Base-by-base conservation (phyloP, 495 filamentous ascomycete genomes). In the Monascus purpureus region DNA sequence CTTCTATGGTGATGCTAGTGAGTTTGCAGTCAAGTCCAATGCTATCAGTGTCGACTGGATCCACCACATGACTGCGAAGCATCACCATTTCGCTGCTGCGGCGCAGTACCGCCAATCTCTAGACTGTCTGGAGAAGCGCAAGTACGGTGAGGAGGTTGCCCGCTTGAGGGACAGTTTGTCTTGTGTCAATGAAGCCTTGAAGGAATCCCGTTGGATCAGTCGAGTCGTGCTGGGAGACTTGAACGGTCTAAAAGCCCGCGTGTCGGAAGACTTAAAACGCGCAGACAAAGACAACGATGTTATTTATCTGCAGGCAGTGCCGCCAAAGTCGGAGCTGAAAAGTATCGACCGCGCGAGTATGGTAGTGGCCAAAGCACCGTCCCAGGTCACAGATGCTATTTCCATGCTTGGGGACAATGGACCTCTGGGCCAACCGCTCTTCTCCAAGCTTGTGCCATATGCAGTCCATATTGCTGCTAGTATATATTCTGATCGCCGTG, bases 271-370 rank as follows among this genome's bases (percentile, higher is more conserved):
- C 41, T 46, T 97, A 36, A 94, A 92, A 53, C 63, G 87, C 29
- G 87, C 90, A 0, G 90, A 96, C 53, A 93, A 84, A 51, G 90
- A 97, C 45, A 97, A 97, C 40, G 84, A 97, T 54, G 55, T 92
- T 29, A 93, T 97, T 12, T 97, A 96, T 50, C 61, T 95, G 3
- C 72, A 68, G 32, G 67, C 79, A 1, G 84, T 95, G 1, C 86
- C 90, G 6, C 75, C 83, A 4, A 93, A 93, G 49, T 74, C 85
- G 6, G 86, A 93, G 46, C 68, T 97, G 17, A 83, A 80, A 49
- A 73, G 75, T 1, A 71, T 97, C 3, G 83, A 85, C 31, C 72
- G 90, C 32, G 88, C 85, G 0, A 75, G 73, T 32, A 95, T 97
- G 90, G 90, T 92, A 8, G 61, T 72, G 16, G 58, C 80, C 11